Conservation (phyloP, 2,329 filamentous ascomycete species). For the Corynespora cassiicola region DNA sequence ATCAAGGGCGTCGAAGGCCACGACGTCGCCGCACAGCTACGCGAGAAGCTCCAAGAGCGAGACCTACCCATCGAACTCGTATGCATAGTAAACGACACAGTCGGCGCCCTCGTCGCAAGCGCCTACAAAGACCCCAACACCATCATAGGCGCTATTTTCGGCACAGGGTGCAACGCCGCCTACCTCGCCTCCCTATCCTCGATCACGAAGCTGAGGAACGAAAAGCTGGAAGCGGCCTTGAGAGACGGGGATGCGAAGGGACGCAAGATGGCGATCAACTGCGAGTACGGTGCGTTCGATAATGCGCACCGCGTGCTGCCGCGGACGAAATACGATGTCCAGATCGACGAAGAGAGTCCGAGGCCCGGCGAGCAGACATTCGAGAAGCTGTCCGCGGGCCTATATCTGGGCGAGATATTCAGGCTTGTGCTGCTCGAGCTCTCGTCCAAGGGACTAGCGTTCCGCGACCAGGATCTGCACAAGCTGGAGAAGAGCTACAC, state of each 20-base stretch:
- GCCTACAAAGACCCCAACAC: slow-evolving; percentile 85
- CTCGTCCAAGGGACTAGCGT: slow-evolving; percentile 77
- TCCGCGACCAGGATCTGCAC: slow-evolving; percentile 77
- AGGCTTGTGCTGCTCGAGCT: slow-evolving; percentile 52
- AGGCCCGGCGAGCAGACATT: slow-evolving; percentile 54
- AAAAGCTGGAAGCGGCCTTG: not conserved
- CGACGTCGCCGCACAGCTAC: slow-evolving; percentile 88
- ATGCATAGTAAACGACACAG: slow-evolving; percentile 91
- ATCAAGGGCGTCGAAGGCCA: slow-evolving; percentile 89
- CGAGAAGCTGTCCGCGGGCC: slow-evolving; percentile 54
- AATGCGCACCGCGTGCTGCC: slow-evolving; percentile 91
- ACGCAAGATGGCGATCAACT: slow-evolving; percentile 84
- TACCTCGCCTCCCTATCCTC: slow-evolving; percentile 88
- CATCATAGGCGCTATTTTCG: slow-evolving; percentile 91
- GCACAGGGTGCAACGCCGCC: slow-evolving; percentile 91
- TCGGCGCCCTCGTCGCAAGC: slow-evolving; percentile 88
- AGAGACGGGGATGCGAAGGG: slow-evolving; percentile 9
- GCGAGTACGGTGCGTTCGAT: slow-evolving; percentile 96
- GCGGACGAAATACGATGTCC: slow-evolving; percentile 69
- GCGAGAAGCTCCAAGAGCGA: slow-evolving; percentile 74
- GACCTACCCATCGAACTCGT: slow-evolving; percentile 84
- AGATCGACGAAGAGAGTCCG: slow-evolving; percentile 52
- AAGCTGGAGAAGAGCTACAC: slow-evolving; percentile 80
- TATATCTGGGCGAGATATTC: slow-evolving; percentile 55
- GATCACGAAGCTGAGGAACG: slow-evolving; percentile 76